These are phyloP conservation scores for Ustilago shanxiensis DNA, from an alignment of 1,284 basidiomycete species.

Conservation along the genomic window DNA sequence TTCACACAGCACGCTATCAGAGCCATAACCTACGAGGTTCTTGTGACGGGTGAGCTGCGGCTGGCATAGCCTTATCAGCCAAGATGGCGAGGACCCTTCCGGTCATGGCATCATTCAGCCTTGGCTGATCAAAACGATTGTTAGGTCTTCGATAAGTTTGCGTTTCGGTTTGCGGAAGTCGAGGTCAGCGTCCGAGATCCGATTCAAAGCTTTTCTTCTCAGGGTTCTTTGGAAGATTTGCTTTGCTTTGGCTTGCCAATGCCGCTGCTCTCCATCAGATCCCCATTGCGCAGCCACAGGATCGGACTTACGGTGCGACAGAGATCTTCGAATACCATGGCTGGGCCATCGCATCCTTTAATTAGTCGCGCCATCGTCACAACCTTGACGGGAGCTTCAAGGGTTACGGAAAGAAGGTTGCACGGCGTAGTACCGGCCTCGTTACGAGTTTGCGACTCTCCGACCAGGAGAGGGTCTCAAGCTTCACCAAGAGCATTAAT, in stretches of 20 bases:
- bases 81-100: slow-evolving; percentile 40
- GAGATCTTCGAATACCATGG: too few relatives aligned
- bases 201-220: slow-evolving; percentile 37
- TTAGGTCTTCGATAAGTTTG: slow-evolving; percentile 4
- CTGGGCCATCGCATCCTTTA: too few relatives aligned
- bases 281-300: too few relatives aligned
- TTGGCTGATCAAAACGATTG: not conserved
- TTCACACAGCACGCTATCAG: slow-evolving; percentile 20
- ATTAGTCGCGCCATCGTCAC: slow-evolving; percentile 4
- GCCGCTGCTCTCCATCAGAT: too few relatives aligned
- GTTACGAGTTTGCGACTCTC: not conserved
- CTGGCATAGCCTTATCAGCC: slow-evolving; percentile 20
- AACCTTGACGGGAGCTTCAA: not conserved
- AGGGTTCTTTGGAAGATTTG: slow-evolving; percentile 13
- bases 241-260: too few relatives aligned
- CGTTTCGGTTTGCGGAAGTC: not conserved
- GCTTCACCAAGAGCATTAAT: not conserved
- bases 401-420: not conserved
- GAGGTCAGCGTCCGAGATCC: slow-evolving; percentile 37
- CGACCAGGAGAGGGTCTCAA: not conserved
- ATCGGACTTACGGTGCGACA: too few relatives aligned
- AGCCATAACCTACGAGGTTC: slow-evolving; percentile 11
- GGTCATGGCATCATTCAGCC: slow-evolving; percentile 41
- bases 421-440: not conserved
- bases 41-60: slow-evolving; percentile 14